Conservation (phyloP, 257 asterid species). For the Prunella vulgaris region DNA sequence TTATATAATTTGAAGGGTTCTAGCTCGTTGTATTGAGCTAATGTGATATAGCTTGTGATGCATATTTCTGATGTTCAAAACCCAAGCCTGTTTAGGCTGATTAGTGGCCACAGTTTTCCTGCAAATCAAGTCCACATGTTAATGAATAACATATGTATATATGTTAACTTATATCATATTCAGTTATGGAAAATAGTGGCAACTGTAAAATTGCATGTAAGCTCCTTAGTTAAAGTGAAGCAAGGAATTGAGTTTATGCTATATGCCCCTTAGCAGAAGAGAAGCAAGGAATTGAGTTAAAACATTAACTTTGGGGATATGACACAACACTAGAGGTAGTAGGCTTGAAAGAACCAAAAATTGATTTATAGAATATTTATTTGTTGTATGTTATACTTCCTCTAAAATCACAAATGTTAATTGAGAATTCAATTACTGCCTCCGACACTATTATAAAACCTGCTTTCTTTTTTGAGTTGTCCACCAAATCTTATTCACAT, state of each 20-base stretch:
- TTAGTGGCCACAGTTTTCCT: neutral
- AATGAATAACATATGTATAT: neutral
- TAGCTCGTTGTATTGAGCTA: neutral
- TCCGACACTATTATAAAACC: too few species aligned
- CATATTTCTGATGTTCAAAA: neutral
- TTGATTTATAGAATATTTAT: neutral
- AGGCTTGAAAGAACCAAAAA: neutral
- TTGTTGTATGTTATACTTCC: too few species aligned
- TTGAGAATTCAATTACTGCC: too few species aligned
- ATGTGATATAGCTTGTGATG: neutral
- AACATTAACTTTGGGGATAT: neutral
- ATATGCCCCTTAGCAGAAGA: neutral
- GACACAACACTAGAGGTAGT: neutral
- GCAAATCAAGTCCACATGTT: neutral
- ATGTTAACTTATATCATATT: neutral
- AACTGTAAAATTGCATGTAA: neutral
- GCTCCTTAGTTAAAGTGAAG: neutral
- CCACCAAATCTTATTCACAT: too few species aligned
- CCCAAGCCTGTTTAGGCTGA: neutral
- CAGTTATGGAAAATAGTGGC: neutral
- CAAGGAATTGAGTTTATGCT: neutral
- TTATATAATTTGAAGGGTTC: neutral
- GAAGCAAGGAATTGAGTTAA: neutral
- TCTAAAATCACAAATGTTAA: too few species aligned
- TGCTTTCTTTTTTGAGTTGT: too few species aligned